Evolutionary conservation across 805 yeast species (phyloP), one percentile per base, ranked within the genome.

Genomic region (Yarrowia sp.): DNA sequence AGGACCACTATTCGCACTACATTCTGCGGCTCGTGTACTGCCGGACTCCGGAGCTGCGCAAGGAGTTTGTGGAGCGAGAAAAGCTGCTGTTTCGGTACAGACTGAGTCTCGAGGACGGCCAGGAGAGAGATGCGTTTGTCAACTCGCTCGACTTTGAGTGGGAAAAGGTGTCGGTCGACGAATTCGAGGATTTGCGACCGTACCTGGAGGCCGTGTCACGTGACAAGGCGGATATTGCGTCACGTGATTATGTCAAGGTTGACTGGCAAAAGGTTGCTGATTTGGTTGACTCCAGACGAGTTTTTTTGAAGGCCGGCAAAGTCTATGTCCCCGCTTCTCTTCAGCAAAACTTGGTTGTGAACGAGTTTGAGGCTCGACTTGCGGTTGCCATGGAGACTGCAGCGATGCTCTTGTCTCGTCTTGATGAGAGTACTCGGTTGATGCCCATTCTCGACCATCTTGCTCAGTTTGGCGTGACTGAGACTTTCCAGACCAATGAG

Each of bases 1-100:
- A 94, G 76, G 99, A 95, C 78, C 94, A 92, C 75, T 92, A 91
- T 77, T 90, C 97, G 7, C 99, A 95, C 79, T 95, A 81, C 76
- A 93, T 94, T 43, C 79, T 95, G 71, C 83, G 98, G 68, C 82
- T 95, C 48, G 97, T 97, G 56, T 95, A 95, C 76, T 91, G 98
- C 76, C 87, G 97, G 71, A 73, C 76, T 3, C 91, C 90, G 63
- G 98, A 94, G 70, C 82, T 93, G 63, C 84, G 98, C 71, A 85
- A 83, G 43, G 86, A 94, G 75, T 94, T 95, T 74, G 81, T 91
- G 41, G 85, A 86, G 72, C 87, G 92, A 41, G 99, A 95, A 76
- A 81, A 89, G 0, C 79, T 83, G 14, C 80, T 95, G 49, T 92
- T 95, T 79, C 87, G 85, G 74, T 80, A 92, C 58, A 83, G 99